phyloP scores from a whole-genome alignment of 2,329 filamentous ascomycete species.

The Calonectria hawksworthii region DNA sequence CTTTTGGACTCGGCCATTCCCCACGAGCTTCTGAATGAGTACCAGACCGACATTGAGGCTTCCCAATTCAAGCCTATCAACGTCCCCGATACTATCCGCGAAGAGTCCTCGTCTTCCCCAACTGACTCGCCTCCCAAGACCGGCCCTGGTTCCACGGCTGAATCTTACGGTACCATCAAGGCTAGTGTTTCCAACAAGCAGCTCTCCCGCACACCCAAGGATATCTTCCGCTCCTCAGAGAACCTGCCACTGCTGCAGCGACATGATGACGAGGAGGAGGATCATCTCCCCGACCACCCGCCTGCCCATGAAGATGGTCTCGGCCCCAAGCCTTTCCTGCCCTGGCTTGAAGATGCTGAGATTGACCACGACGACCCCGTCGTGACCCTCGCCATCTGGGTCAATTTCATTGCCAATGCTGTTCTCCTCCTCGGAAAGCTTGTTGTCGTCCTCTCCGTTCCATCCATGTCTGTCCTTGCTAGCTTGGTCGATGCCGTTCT shows the following conservation, averaged over 20 bases:
- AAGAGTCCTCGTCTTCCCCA: constrained; percentile 65
- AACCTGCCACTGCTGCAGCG: constrained; percentile 73
- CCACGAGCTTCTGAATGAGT: constrained; percentile 92
- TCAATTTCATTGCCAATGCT: constrained; percentile 85
- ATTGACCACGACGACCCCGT: constrained; percentile 80
- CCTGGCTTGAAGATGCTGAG: constrained; percentile 79
- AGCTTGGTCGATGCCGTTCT: constrained; percentile 84
- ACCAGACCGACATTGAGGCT: constrained; percentile 73
- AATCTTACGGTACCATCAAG: constrained; percentile 49
- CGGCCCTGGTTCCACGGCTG: constrained; percentile 34
- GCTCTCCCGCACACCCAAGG: constrained; percentile 85
- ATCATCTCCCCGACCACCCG: constrained; percentile 42
- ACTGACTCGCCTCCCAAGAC: constrained; percentile 49
- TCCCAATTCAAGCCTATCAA: constrained; percentile 68
- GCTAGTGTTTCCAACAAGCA: constrained; percentile 56
- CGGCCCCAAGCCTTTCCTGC: constrained; percentile 70
- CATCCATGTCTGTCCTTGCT: constrained; percentile 85
- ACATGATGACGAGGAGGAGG: constrained; percentile 60
- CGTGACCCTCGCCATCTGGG: constrained; percentile 88
- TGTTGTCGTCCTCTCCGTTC: constrained; percentile 81
- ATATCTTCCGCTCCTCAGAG: constrained; percentile 84
- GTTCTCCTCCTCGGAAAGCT: constrained; percentile 83
- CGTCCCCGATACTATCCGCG: constrained; percentile 82
- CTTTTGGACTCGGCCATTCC: constrained; percentile 93
- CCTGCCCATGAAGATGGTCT: constrained; percentile 45